phyloP scores from a whole-genome alignment of 176 grass and related monocot species.

The Otatea glauca region DNA sequence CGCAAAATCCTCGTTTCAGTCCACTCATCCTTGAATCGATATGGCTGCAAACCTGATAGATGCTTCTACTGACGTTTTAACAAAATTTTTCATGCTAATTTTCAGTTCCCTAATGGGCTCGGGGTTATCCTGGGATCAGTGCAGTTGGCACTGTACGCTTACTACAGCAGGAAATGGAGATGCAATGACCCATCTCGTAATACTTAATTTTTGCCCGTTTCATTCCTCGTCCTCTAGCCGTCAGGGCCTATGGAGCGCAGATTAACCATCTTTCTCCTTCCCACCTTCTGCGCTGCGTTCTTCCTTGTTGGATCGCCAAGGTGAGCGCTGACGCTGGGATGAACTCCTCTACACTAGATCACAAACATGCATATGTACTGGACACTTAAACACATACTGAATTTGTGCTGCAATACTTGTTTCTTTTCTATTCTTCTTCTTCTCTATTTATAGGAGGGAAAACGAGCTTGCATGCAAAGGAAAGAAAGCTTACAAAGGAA shows the following conservation, averaged over 20 bases:
- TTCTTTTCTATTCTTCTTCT: too few species aligned
- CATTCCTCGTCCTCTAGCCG: background rate
- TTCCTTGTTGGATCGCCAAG: too few species aligned
- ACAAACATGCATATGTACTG: too few species aligned
- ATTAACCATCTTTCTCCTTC: background rate
- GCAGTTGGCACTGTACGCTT: conserved; percentile 69
- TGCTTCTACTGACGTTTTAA: conserved; percentile 4
- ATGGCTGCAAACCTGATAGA: background rate
- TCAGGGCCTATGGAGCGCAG: background rate
- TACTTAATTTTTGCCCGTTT: too few species aligned
- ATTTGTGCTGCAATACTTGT: too few species aligned
- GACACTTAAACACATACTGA: too few species aligned
- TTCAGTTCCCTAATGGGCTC: conserved; percentile 81
- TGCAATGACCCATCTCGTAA: background rate
- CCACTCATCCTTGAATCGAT: background rate
- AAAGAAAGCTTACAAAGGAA: too few species aligned
- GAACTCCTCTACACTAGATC: too few species aligned
- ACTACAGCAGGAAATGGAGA: conserved; percentile 67
- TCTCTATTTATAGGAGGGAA: too few species aligned
- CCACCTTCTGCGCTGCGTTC: background rate
- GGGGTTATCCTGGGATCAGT: conserved; percentile 62
- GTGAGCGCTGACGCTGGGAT: too few species aligned
- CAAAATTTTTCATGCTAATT: background rate
- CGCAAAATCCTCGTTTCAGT: background rate
- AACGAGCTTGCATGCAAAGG: too few species aligned